These are phyloP conservation scores for Metschnikowia chrysomelidarum DNA, from an alignment of 805 yeast genomes.

Conservation along the genomic window DNA sequence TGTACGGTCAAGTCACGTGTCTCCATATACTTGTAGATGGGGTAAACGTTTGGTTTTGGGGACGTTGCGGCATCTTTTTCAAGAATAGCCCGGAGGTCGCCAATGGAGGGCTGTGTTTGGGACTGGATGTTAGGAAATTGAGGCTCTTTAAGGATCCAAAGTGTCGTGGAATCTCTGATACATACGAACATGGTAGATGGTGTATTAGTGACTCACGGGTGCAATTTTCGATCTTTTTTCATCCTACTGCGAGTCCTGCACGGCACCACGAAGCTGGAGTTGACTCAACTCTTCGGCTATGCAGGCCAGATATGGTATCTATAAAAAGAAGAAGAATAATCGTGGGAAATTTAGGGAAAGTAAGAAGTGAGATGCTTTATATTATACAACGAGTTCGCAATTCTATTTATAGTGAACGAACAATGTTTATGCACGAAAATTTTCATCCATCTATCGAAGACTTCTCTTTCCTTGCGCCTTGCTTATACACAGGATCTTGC, in stretches of 20 bases:
- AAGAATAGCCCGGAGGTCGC: conserved; percentile 27
- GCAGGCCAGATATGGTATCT: no score
- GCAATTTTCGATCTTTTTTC: conserved; percentile 5
- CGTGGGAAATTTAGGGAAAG: no score
- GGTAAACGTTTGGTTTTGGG: conserved; percentile 68
- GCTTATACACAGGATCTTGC: no score
- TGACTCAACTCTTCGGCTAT: conserved; percentile 4
- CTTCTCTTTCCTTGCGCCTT: no score
- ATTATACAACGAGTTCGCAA: no score
- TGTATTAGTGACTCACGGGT: conserved; percentile 2
- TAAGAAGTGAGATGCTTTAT: no score
- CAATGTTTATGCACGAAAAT: no score
- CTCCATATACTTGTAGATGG: conserved; percentile 70
- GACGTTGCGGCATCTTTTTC: conserved; percentile 12
- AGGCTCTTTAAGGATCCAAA: not conserved
- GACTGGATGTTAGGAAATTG: conserved; percentile 16
- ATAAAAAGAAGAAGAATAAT: no score
- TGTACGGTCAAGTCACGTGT: conserved; percentile 86
- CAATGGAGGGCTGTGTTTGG: conserved; percentile 38
- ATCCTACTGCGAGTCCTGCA: conserved; percentile 2
- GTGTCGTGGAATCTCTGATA: no score
- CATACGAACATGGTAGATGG: conserved; percentile 24
- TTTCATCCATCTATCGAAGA: no score
- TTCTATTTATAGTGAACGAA: no score
- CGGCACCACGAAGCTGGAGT: conserved; percentile 3